Base-by-base conservation (phyloP, 192 early-diverging fungal species). In the Coemansia sp. region DNA sequence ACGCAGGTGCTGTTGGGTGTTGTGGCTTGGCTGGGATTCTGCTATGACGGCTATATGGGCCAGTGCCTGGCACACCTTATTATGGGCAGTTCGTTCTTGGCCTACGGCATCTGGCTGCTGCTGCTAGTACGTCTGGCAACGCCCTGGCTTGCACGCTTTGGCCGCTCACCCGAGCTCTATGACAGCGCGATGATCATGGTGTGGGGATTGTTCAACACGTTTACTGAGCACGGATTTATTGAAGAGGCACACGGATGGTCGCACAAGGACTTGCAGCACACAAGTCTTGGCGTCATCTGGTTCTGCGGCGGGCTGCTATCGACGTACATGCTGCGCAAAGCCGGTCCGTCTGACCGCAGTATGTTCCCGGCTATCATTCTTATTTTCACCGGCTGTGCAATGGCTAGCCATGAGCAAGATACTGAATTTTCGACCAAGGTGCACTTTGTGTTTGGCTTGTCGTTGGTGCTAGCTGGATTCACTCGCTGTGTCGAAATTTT, bases 21-120 rank as follows among this genome's bases (percentile, higher is more conserved):
- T 6, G 84, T 89, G 29, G 86, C 88, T 15, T 76, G 63, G 66
- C 69, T 83, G 37, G 88, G 86, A 5, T 89, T 82, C 56, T 89
- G 88, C 63, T 87, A 85, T 59, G 85, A 64, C 57, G 88, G 86
- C 2, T 75, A 78, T 53, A 75, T 79, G 4, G 88, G 87, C 19
- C 88, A 89, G 62, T 89, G 88, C 48, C 65, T 89, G 59, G 88
- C 88, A 2, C 88, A 89, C 64, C 83, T 88, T 60, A 89, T 89
- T 58, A 89, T 89, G 88, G 88, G 88, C 29, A 86, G 85, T 35
- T 88, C 88, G 47, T 89, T 89, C 73, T 69, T 87, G 32, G 86
- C 73, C 11, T 89, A 89, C 67, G 88, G 88, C 51, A 77, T 89
- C 8, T 77, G 85, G 43, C 64, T 87, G 49, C 63, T 89, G 24